Evolutionary conservation across 169 alveolate species (phyloP).

Genomic region (Toxoplasma gondii): DNA sequence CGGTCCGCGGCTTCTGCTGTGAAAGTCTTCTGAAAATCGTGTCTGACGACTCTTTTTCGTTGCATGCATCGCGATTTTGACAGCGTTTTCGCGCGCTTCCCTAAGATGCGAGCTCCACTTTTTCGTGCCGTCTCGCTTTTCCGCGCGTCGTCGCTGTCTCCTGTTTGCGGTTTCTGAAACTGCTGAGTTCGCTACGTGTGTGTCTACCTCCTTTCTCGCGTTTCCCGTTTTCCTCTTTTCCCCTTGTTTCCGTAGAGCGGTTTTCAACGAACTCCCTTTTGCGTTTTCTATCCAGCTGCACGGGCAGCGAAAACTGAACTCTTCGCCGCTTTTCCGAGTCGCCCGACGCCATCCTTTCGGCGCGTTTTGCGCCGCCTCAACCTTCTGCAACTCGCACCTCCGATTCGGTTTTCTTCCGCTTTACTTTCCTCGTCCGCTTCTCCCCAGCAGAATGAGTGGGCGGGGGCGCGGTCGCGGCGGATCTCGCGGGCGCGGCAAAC

Average conservation of each 20-base stretch:
- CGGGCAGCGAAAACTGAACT: too few species aligned
- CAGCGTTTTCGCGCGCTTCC: too few species aligned
- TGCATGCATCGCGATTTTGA: too few species aligned
- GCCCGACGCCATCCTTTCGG: background rate
- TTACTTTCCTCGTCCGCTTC: background rate
- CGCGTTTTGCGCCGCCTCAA: background rate
- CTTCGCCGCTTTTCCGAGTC: background rate
- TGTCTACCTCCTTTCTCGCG: too few species aligned
- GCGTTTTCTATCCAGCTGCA: background rate
- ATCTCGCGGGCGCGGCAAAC: background rate
- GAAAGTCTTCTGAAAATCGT: too few species aligned
- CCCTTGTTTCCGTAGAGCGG: background rate
- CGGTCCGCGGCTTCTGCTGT: too few species aligned
- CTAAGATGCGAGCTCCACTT: too few species aligned
- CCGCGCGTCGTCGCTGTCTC: too few species aligned
- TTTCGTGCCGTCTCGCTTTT: too few species aligned
- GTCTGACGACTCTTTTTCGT: too few species aligned
- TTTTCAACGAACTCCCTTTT: background rate
- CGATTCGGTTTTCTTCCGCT: background rate
- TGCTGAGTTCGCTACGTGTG: too few species aligned
- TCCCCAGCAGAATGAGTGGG: background rate
- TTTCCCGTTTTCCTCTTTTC: background rate
- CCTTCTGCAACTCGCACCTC: background rate
- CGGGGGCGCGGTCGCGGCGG: conserved; percentile 1
- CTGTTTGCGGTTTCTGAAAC: too few species aligned